A percentile compares a stretch with the other conserved stretches of the same genome.
These are phyloP conservation scores for Neurospora tetraspora DNA, from an alignment of 495 filamentous ascomycete genomes.

Conservation along the genomic window DNA sequence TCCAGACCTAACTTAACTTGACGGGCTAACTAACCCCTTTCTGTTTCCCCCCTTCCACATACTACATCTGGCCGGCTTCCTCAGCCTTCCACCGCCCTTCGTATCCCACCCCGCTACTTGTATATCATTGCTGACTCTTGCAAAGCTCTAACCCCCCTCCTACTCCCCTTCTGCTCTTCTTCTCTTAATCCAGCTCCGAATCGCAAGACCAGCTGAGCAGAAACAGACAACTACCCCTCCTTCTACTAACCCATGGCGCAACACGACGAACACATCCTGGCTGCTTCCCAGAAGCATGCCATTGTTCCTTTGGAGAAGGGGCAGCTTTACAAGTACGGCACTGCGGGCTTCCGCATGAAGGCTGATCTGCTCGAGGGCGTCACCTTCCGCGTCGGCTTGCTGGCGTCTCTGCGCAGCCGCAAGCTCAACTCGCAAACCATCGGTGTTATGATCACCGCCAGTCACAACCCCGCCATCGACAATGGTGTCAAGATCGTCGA, in stretches of 20 bases:
- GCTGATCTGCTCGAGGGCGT: constrained; percentile 73
- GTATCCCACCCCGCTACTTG: background rate
- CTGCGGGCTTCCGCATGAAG: constrained; percentile 64
- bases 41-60: background rate
- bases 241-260: constrained; percentile 3
- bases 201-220: background rate
- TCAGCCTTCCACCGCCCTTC: background rate
- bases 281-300: constrained; percentile 56
- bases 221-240: background rate
- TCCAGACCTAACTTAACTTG: background rate
- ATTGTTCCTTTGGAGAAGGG: constrained; percentile 52
- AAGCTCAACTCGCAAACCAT: constrained; percentile 83
- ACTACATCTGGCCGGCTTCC: background rate
- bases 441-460: constrained; percentile 97
- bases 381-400: constrained; percentile 79
- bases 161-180: background rate
- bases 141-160: no score
- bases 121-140: background rate
- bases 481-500: constrained; percentile 99
- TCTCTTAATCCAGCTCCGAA: background rate
- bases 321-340: constrained; percentile 80
- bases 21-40: background rate
- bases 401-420: constrained; percentile 83
- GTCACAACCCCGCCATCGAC: constrained; percentile 92
- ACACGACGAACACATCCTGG: constrained; percentile 36